Conservation (phyloP, 768 basidiomycete species). For the Podaxis sp. region DNA sequence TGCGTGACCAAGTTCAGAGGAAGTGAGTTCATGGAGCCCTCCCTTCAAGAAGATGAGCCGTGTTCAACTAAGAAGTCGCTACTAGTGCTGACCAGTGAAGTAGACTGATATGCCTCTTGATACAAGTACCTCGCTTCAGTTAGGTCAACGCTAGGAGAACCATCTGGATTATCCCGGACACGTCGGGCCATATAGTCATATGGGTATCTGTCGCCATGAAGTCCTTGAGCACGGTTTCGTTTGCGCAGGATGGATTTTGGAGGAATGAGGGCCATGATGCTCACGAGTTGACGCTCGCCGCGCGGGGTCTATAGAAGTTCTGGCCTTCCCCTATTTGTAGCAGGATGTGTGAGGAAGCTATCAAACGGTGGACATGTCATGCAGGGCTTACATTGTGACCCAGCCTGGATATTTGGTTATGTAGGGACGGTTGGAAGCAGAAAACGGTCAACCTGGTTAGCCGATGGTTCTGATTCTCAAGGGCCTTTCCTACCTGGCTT, state of each 20-base stretch:
- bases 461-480: background rate
- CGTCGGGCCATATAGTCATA: conserved; percentile 54
- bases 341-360: background rate
- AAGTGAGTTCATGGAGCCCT: conserved; percentile 49
- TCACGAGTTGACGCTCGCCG: conserved; percentile 56
- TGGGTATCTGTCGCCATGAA: conserved; percentile 45
- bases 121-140: conserved; percentile 69
- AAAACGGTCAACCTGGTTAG: conserved; percentile 4
- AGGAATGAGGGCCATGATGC: conserved; percentile 25
- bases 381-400: conserved; percentile 49
- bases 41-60: conserved; percentile 22
- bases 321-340: conserved; percentile 52
- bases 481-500: conserved; percentile 29
- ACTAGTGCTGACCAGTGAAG: conserved; percentile 44
- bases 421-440: conserved; percentile 45
- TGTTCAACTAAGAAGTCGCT: conserved; percentile 5
- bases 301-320: conserved; percentile 67
- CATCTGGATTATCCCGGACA: conserved; percentile 34
- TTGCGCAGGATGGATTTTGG: conserved; percentile 6
- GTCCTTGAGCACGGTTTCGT: conserved; percentile 31
- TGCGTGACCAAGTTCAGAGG: conserved; percentile 69
- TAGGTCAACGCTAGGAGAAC: conserved; percentile 46
- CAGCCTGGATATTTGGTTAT: conserved; percentile 44
- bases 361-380: conserved; percentile 13
- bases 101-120: conserved; percentile 55